A percentile compares a stretch with the other conserved stretches of the same genome.
phyloP scores from a whole-genome alignment of 2,329 filamentous ascomycete species.

The Geosmithia flava region DNA sequence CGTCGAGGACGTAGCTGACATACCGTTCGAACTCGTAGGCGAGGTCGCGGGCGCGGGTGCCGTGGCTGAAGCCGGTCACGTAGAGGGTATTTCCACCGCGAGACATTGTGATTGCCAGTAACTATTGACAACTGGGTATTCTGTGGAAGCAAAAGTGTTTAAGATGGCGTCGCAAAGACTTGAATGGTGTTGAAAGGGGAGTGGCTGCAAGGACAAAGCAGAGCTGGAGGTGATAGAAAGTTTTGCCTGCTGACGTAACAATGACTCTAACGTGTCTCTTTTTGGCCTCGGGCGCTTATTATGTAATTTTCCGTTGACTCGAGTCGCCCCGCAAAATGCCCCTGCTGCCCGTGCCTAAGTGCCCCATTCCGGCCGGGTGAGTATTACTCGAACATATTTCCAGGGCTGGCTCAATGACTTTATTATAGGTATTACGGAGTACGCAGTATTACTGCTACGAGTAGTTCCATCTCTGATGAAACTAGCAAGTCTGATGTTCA shows the following conservation, averaged over 20 bases:
- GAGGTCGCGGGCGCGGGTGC: conserved; percentile 96
- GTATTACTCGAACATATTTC: no score
- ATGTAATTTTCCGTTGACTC: not conserved
- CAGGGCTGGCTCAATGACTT: no score
- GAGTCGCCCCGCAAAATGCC: not conserved
- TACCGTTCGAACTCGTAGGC: conserved; percentile 99
- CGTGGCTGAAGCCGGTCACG: conserved; percentile 98
- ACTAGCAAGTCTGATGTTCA: no score
- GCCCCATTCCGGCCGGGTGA: no score
- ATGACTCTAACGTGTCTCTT: not conserved
- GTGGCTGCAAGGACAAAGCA: not conserved
- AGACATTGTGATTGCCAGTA: conserved; percentile 52
- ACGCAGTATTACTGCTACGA: no score
- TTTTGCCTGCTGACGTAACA: conserved; percentile 9
- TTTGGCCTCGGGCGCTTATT: not conserved
- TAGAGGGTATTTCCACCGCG: conserved; percentile 89
- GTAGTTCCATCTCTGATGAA: no score
- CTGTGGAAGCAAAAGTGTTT: not conserved
- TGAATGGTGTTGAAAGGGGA: not conserved
- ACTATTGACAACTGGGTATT: not conserved
- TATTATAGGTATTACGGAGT: no score
- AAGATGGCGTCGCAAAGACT: not conserved
- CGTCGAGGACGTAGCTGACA: conserved; percentile 45
- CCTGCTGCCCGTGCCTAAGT: no score
- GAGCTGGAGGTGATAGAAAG: conserved; percentile 3